These are phyloP conservation scores for Clitocybe nebularis DNA, from an alignment of 1,284 basidiomycete species.

Conservation along the genomic window DNA sequence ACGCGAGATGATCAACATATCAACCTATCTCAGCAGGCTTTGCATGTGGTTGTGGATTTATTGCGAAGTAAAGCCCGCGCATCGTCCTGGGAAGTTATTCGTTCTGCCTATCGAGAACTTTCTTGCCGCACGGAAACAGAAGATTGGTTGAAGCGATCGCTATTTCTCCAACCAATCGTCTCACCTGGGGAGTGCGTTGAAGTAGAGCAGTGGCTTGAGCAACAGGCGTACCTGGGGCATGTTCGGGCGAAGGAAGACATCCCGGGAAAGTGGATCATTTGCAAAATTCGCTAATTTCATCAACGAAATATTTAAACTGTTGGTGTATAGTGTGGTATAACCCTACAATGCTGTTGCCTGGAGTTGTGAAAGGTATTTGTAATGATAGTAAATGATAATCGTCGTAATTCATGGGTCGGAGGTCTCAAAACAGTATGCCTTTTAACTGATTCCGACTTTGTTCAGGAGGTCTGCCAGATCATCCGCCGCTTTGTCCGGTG, in stretches of 20 bases:
- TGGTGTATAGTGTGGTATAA: too few species aligned
- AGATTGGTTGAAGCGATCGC: conserved; percentile 48
- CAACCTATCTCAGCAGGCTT: conserved; percentile 36
- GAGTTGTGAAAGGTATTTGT: not conserved
- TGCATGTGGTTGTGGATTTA: conserved; percentile 39
- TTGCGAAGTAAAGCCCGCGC: conserved; percentile 48
- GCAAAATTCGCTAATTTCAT: conserved; percentile 31
- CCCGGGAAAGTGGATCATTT: conserved; percentile 56
- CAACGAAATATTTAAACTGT: too few species aligned
- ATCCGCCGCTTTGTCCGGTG: conserved; percentile 38
- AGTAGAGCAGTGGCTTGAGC: conserved; percentile 50
- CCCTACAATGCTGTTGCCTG: too few species aligned
- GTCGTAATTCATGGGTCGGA: too few species aligned
- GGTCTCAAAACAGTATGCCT: too few species aligned
- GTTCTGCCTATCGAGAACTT: conserved; percentile 62
- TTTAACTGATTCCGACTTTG: conserved; percentile 42
- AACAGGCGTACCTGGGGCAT: conserved; percentile 38
- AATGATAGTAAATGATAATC: not conserved
- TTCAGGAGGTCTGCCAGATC: conserved; percentile 59
- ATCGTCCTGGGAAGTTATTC: conserved; percentile 57
- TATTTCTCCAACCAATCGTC: conserved; percentile 34
- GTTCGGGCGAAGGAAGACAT: conserved; percentile 49
- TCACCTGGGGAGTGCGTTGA: conserved; percentile 21
- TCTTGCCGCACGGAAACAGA: conserved; percentile 38
- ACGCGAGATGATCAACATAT: conserved; percentile 4